Evolutionary conservation across 2,329 filamentous ascomycete species (phyloP), one percentile per base, ranked within the genome.

Genomic region (Xylaria arbuscula): DNA sequence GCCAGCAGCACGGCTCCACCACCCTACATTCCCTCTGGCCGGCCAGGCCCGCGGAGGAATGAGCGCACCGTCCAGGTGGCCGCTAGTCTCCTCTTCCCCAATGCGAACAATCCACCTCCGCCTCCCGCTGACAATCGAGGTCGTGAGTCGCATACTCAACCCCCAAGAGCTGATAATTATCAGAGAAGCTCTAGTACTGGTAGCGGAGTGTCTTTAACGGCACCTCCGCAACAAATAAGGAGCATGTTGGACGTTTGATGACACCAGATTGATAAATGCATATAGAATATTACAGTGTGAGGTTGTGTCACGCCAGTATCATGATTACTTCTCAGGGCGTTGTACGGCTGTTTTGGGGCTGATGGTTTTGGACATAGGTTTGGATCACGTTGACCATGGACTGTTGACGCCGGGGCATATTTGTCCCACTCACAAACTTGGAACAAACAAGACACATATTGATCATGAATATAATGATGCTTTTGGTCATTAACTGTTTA

Each of bases 171-270:
- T 17, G 74, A 72, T 3, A 78, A 77, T 2, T 78, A 76, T 11
- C 80, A 79, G 36, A 80, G 85, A 54, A 84, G 82, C 61, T 77
- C 80, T 50, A 87, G 85, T 70, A 79, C 80, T 0, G 81, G 78
- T 54, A 86, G 86, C 42, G 79, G 78, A n/a, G 77, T 81, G 54
- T 87, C 85, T 5, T 78, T 84, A 13, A 80, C 76, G 7, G 80
- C 76, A n/a, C 83, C 82, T 62, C 85, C 86, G n/a, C 85, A 87
- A 74, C 83, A 87, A 73, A 78, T 88, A 6, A 81, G 80, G 73
- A 89, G 87, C 74, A 89, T 89, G 87, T 72, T 89, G 72, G 87
- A 89, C 72, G 74, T 89, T 15, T 89, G 77, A 76, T 56, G 24
- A 13, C 36, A n/a, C 2, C 1, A 19, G 7, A 28, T 15, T 22